Evolutionary conservation across 1,139 yeast genomes (phyloP), one percentile per base, ranked within the genome.

Genomic region (Protomyces pachydermus): DNA sequence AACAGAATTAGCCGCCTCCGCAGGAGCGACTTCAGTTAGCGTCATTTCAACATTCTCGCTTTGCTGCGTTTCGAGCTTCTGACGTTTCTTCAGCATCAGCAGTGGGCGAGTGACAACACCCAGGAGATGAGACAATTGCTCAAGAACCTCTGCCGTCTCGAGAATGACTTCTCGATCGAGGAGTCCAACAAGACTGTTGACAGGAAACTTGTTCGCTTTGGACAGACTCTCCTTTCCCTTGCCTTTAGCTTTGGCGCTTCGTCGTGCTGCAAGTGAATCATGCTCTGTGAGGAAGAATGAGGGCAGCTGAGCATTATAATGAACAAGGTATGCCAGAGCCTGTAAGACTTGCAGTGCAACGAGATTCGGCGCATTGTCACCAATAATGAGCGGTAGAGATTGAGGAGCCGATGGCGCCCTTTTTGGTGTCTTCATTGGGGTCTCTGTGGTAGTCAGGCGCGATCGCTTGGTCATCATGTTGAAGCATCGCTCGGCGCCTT

Each of bases 221-320:
- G 74, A 70, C 74, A 38, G 71, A 70, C 64, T 74, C 16, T 75
- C 75, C 68, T 77, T 79, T 46, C 73, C 67, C 67, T 79, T 80
- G 39, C 76, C 76, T 66, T 76, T 78, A 60, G 67, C 60, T 58
- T 73, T 74, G 20, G 71, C 70, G 54, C 74, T 68, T 65, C 81
- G 82, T 69, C 81, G 84, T 61, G 79, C 72, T 23, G 83, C 73
- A 64, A 82, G 9, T 8, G 52, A 32, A 48, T 91, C 97, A 72
- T 90, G 96, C 69, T 90, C 96, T 4, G 88, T 84, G 66, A 91
- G 78, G 72, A 91, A 85, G 71, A 85, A 91, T 71, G 85, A 85
- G 67, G 95, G 81, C 71, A 88, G 79, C 69, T 85, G 88, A 20
- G 81, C 80, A 68, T 86, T 88, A 56, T 84, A 80, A 65, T 88